Percentiles rank a stretch among this genome's conserved stretches.
These are phyloP conservation scores for Solanum gracilifrons DNA, from an alignment of 257 asterid species.

Conservation along the genomic window DNA sequence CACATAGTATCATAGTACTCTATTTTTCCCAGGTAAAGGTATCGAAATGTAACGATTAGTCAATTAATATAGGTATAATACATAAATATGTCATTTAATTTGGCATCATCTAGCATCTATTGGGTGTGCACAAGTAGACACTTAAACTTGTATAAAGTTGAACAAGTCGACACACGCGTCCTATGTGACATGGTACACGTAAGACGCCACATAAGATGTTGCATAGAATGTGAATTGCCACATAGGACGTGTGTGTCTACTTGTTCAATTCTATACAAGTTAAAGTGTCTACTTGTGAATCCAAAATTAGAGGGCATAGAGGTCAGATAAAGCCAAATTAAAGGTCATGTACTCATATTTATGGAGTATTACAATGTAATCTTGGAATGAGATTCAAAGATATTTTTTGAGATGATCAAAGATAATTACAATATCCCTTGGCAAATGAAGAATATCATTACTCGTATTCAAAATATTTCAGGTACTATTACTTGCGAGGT, in stretches of 20 bases:
- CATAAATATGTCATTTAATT: no score
- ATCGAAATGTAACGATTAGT: background rate
- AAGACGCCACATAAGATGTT: background rate
- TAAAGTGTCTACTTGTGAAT: background rate
- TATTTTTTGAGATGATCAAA: background rate
- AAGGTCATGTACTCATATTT: no score
- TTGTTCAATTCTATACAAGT: no score
- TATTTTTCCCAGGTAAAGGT: background rate
- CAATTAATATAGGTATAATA: no score
- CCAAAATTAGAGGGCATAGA: background rate
- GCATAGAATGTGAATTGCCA: background rate
- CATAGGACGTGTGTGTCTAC: background rate
- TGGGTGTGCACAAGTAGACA: rapidly evolving
- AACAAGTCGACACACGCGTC: background rate
- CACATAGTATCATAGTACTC: background rate
- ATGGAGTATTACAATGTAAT: background rate
- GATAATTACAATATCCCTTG: background rate
- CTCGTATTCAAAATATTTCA: background rate
- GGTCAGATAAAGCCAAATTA: no score
- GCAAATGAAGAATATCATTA: background rate
- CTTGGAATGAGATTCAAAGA: background rate
- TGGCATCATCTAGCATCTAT: background rate
- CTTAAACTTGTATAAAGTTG: no score
- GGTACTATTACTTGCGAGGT: background rate
- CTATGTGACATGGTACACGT: background rate